Percentiles rank a stretch among this genome's conserved stretches.
phyloP scores from a whole-genome alignment of 257 asterid species.

The Nicotiana attenuata region DNA sequence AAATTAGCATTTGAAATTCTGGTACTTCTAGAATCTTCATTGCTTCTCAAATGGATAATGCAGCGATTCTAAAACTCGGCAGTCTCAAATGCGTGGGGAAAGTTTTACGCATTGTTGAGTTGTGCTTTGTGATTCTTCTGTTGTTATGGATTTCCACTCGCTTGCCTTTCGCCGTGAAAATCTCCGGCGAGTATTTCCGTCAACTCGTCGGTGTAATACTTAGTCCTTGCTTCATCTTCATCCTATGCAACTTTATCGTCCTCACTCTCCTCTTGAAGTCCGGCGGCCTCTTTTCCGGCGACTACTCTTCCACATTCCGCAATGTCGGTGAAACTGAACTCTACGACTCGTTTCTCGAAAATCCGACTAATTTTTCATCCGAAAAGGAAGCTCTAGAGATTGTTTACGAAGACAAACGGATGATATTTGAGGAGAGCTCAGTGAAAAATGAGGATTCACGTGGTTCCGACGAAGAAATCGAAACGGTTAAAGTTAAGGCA shows the following conservation, averaged over 20 bases:
- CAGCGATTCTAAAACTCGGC: background rate
- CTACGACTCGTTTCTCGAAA: slow-evolving; percentile 20
- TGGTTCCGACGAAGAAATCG: background rate
- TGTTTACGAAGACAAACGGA: slow-evolving; percentile 44
- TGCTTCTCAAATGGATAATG: background rate
- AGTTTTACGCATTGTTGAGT: slow-evolving; percentile 48
- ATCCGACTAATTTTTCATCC: background rate
- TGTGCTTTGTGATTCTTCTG: slow-evolving; percentile 26
- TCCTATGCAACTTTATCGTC: slow-evolving; percentile 52
- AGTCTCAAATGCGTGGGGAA: slow-evolving; percentile 34
- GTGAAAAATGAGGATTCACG: background rate
- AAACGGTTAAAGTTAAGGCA: background rate
- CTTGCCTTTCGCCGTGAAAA: slow-evolving; percentile 47
- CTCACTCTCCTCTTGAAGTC: slow-evolving; percentile 51
- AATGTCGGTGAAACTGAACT: background rate
- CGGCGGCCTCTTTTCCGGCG: slow-evolving; percentile 19
- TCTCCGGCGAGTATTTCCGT: slow-evolving; percentile 58
- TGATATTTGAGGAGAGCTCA: slow-evolving; percentile 22
- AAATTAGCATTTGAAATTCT: background rate
- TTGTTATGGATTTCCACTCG: slow-evolving; percentile 42
- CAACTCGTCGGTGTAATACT: slow-evolving; percentile 28
- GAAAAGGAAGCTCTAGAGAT: slow-evolving; percentile 24
- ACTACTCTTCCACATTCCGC: background rate
- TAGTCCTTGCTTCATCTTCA: slow-evolving; percentile 56
- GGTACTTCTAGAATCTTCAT: background rate